Evolutionary conservation across 1,284 basidiomycete genomes (phyloP).

Genomic region (Ganoderma resinaceum): DNA sequence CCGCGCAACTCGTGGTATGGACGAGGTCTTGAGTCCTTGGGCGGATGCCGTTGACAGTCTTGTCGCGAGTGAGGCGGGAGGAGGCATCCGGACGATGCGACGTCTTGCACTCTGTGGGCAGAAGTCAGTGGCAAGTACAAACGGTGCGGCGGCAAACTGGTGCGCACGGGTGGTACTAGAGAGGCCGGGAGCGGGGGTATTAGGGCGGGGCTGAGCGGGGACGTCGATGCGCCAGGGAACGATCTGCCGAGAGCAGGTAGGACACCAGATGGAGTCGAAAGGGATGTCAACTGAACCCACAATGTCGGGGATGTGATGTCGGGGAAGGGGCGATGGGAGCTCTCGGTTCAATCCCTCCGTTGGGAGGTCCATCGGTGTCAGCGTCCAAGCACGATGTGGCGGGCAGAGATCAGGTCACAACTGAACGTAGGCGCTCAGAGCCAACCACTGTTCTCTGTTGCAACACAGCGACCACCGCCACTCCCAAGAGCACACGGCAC

Average conservation of each 20-base stretch:
- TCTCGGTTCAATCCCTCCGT: slow-evolving; percentile 15
- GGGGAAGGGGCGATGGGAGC: slow-evolving; percentile 30
- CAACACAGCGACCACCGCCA: too few species aligned
- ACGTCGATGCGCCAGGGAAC: slow-evolving; percentile 69
- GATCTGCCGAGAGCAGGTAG: slow-evolving; percentile 74
- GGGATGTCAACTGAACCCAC: slow-evolving; percentile 53
- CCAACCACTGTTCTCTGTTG: too few species aligned
- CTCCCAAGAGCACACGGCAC: too few species aligned
- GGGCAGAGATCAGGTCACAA: too few species aligned
- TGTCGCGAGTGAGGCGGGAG: slow-evolving; percentile 45
- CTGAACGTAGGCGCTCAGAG: too few species aligned
- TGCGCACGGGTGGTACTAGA: slow-evolving; percentile 42
- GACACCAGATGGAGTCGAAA: slow-evolving; percentile 73
- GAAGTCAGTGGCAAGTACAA: slow-evolving; percentile 21
- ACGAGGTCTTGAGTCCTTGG: slow-evolving; percentile 56
- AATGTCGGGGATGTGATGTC: slow-evolving; percentile 32
- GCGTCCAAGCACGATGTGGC: too few species aligned
- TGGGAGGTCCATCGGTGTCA: too few species aligned
- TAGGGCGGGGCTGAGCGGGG: slow-evolving; percentile 44
- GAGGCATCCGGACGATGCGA: slow-evolving; percentile 32
- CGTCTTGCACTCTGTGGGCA: slow-evolving; percentile 38
- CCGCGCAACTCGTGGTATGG: slow-evolving; percentile 67
- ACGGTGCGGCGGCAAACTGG: not conserved
- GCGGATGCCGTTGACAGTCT: slow-evolving; percentile 48
- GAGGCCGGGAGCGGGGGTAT: slow-evolving; percentile 45